Evolutionary conservation across 805 yeast genomes (phyloP), one percentile per base, ranked within the genome.

Genomic region (Candida montana): DNA sequence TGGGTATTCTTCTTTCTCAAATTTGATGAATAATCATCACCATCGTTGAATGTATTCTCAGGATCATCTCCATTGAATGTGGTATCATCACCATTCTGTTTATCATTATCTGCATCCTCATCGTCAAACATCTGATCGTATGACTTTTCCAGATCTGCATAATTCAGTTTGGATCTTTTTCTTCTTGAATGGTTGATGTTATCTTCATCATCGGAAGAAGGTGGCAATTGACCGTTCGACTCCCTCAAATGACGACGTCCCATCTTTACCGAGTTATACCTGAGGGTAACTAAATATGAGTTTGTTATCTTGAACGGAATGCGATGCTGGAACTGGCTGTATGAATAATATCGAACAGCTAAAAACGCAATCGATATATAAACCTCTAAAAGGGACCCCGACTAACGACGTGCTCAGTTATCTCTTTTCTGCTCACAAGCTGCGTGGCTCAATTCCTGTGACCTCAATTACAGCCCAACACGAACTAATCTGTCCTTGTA

Each of bases 141-240:
- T n/a, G 49, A 53, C 20, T 59, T 49, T 36, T 64, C 69, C 3
- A 62, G 51, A 34, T 58, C 65, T 2, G 68, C 63, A 38, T 65
- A 66, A 41, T 64, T 59, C 11, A 65, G 50, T 40, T 56, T 64
- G 39, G 41, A 41, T 30, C 58, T 53, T 50, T 62, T 49, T 2
- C 65, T 58, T 40, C 69, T 52, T 4, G 66, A 57, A 33, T 59
- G 64, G 8, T 51, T 40, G 15, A 52, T 46, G 3, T 58, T 56
- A 33, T 57, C 53, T 2, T 47, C 50, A 12, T 53, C 50, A 5
- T 45, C 49, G 20, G 42, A 47, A 12, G 41, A 30, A 34, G 39
- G 35, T 31, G 35, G 42, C 32, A 16, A 16, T 6, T 23, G 29
- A 11, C 18, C 37, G 20, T 28, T 31, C 13, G 39, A 29, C 12